These are phyloP conservation scores for Xanthoceras sorbifolium DNA, from an alignment of 345 rosid species.

Conservation along the genomic window DNA sequence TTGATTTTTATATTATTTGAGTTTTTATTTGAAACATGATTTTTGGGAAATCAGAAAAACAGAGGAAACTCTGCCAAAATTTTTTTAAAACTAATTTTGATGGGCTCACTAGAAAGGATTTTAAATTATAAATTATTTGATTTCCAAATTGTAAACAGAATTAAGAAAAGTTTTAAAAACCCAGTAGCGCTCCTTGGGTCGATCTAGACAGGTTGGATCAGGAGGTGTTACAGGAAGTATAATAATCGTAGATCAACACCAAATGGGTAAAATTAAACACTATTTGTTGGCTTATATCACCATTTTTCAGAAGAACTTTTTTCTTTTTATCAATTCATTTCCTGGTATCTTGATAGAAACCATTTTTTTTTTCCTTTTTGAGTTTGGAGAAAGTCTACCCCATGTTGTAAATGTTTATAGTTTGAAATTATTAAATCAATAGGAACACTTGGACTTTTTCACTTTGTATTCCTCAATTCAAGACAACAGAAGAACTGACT, in stretches of 20 bases:
- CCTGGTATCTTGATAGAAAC: conserved; percentile 28
- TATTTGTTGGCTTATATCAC: conserved; percentile 20
- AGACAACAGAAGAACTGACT: not conserved
- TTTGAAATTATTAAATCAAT: conserved; percentile 33
- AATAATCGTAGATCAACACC: too few species aligned
- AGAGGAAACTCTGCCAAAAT: too few species aligned
- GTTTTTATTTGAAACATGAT: too few species aligned
- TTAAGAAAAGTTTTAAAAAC: too few species aligned
- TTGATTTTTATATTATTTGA: too few species aligned
- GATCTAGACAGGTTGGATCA: too few species aligned
- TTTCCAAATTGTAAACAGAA: too few species aligned
- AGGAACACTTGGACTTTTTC: conserved; percentile 17
- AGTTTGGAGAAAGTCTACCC: conserved; percentile 22
- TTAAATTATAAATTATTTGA: too few species aligned
- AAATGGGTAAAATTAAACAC: conserved; percentile 19
- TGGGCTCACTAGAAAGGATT: too few species aligned
- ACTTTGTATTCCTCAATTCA: conserved; percentile 14
- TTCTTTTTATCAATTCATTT: conserved; percentile 1
- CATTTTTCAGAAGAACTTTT: not conserved
- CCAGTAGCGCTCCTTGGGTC: too few species aligned
- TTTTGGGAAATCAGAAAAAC: too few species aligned
- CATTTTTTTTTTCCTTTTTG: conserved; percentile 16
- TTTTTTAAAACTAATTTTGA: conserved; percentile 34
- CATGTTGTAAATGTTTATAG: conserved; percentile 40
- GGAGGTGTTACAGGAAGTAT: too few species aligned